Evolutionary conservation across 805 yeast genomes (phyloP), one percentile per base, ranked within the genome.

Genomic region (Barnettozyma pratensis): DNA sequence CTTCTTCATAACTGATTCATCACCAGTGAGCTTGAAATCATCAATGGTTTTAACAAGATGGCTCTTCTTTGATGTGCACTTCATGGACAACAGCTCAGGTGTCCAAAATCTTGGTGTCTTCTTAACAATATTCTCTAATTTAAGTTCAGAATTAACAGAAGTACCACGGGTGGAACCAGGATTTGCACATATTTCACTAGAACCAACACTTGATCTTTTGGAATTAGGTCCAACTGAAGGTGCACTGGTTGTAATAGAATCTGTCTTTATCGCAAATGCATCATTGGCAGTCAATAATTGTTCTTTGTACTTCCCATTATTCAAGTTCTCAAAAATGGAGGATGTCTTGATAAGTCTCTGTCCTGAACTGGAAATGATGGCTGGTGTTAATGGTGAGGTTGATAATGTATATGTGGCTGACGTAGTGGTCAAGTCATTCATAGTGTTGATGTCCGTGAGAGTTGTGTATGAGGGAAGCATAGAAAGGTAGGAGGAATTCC

Each of bases 91-190:
- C 3, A 42, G 34, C 31, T 46, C 49, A 19, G 44, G 44, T 4
- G 26, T 46, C 49, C 49, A 46, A 42, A 28, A 42, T 37, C 28
- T n/a, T 14, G 45, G 45, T 3, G 45, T 37, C 31, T 46, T 46
- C 28, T 32, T 7, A 4, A 39, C 37, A 38, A 37, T 26, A 25
- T 44, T 39, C 6, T 12, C 11, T 9, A 34, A 27, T 6, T 12
- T 31, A 4, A 11, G 4, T 9, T 28, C 10, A 31, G 8, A n/a
- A 5, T n/a, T 19, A 14, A 9, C 7, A 30, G 25, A 10, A n/a
- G 19, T 19, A 19, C 19, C 19, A 19, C 19, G 19, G 3, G 28
- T 28, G 38, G 28, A 19, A 7, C 44, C 44, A 31, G 28, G 4
- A 2, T 27, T 32, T 12, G 38, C 25, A 12, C 34, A 7, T 31